Evolutionary conservation across 2,329 filamentous ascomycete genomes (phyloP), one percentile per base, ranked within the genome.

Genomic region (Colletotrichum liaoningense): DNA sequence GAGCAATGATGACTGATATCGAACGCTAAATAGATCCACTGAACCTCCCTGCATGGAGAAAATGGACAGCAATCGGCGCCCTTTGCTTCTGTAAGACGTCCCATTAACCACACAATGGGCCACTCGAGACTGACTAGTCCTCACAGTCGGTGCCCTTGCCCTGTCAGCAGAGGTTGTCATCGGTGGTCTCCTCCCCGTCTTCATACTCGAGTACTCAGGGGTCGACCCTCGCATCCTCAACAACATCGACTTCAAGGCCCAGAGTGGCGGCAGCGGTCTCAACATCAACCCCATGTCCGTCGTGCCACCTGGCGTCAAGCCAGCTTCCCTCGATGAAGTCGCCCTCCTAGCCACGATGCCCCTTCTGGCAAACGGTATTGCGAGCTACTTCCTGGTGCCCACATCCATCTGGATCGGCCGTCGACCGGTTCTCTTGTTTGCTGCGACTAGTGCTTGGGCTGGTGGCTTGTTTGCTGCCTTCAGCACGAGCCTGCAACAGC

Each of bases 341-440:
- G 69, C 78, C 16, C 75, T 81, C 56, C 75, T 84, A 5, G 79
- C 80, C 2, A 82, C 81, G 0, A 74, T 82, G 7, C 82, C 82
- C 14, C 75, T 83, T 16, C 57, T 84, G 28, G 78, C 78, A 35
- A 82, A 82, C 62, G 82, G 82, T 24, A 76, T 79, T 9, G 79
- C 81, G 1, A 79, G 78, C 59, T 82, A 81, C 72, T 71, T 83
- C 33, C 78, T 82, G 24, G 78, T 83, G 2, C 82, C 82, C 2
- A 75, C 83, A 11, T 82, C 81, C 1, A 81, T 79, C 19, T 81
- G 79, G 60, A 76, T 83, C 28, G 82, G 82, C 6, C 80, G 82
- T 8, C 77, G 82, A 2, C 82, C 81, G 0, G 79, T 83, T 0
- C 73, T 84, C 5, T 74, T 84, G 2, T 66, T 82, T 26, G 78